Conservation (phyloP, 225 moss, liverwort and hornwort species). For the Rhytidiadelphus loreus region DNA sequence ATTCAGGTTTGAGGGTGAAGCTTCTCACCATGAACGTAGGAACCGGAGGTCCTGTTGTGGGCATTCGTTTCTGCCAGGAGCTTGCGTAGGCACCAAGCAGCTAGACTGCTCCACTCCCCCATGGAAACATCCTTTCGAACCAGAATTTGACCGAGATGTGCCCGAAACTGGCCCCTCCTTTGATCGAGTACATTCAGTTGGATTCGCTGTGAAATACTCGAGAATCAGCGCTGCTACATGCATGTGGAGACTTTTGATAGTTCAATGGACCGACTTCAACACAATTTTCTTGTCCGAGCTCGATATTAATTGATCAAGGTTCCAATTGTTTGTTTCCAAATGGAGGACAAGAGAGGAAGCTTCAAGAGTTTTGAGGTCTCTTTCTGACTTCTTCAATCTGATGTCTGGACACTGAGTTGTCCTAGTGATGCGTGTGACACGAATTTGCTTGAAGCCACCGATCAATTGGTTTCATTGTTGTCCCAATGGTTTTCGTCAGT, state of each 20-base stretch:
- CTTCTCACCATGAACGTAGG: constrained; percentile 49
- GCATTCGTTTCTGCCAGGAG: constrained; percentile 62
- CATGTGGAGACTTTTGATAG: not conserved
- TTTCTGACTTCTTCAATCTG: not conserved
- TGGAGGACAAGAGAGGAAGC: not conserved
- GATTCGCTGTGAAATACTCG: not conserved
- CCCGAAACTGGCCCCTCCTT: not conserved
- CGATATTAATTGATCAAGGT: not conserved
- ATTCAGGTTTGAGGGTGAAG: constrained; percentile 59
- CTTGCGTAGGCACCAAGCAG: constrained; percentile 28
- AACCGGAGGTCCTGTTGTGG: constrained; percentile 43
- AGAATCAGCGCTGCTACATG: not conserved
- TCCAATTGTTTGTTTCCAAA: not conserved
- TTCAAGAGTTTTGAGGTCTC: not conserved
- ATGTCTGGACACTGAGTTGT: not conserved
- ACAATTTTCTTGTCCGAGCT: not conserved
- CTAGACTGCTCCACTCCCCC: not conserved
- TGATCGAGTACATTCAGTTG: not conserved
- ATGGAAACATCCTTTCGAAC: not conserved
- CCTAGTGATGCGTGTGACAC: not conserved
- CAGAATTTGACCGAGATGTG: not conserved
- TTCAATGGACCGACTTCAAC: not conserved
- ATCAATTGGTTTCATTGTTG: not conserved
- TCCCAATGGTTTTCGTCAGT: not conserved
- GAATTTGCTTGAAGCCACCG: not conserved